Evolutionary conservation across 2,329 filamentous ascomycete genomes (phyloP).

Genomic region (Ophiostoma novo-ulmi): DNA sequence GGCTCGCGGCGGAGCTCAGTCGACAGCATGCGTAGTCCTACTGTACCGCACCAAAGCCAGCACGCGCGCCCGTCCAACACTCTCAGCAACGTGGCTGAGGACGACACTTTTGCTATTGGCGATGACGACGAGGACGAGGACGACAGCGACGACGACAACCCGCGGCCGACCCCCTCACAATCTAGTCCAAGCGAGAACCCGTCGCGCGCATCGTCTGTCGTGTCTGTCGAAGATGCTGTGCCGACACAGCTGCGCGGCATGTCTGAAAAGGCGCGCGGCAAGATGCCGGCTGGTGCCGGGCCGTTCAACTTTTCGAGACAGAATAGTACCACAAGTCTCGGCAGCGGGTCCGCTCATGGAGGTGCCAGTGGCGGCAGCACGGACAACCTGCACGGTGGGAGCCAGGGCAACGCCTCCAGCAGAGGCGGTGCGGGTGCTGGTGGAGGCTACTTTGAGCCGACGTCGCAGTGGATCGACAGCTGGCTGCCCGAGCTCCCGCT

Average conservation of each 20-base stretch:
- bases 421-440: slow-evolving; percentile 13
- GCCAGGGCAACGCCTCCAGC: not conserved
- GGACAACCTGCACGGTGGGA: slow-evolving; percentile 7
- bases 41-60: slow-evolving; percentile 39
- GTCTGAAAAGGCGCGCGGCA: slow-evolving; percentile 95
- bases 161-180: slow-evolving; percentile 39
- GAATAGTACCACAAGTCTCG: slow-evolving; percentile 80
- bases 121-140: slow-evolving; percentile 90
- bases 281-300: slow-evolving; percentile 76
- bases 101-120: slow-evolving; percentile 80
- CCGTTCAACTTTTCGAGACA: slow-evolving; percentile 73
- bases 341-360: slow-evolving; percentile 47
- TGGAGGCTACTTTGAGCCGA: slow-evolving; percentile 62
- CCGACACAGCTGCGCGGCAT: slow-evolving; percentile 81
- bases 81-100: slow-evolving; percentile 71
- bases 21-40: slow-evolving; percentile 63
- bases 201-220: slow-evolving; percentile 61
- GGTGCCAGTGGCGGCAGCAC: slow-evolving; percentile 13
- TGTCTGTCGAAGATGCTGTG: slow-evolving; percentile 65
- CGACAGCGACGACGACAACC: slow-evolving; percentile 48
- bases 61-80: slow-evolving; percentile 41
- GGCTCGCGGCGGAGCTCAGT: slow-evolving; percentile 56
- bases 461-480: slow-evolving; percentile 79
- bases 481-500: slow-evolving; percentile 91
- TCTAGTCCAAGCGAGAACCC: slow-evolving; percentile 57